These are phyloP conservation scores for Chlorociboria aeruginascens DNA, from an alignment of 495 filamentous ascomycete genomes.

Conservation along the genomic window DNA sequence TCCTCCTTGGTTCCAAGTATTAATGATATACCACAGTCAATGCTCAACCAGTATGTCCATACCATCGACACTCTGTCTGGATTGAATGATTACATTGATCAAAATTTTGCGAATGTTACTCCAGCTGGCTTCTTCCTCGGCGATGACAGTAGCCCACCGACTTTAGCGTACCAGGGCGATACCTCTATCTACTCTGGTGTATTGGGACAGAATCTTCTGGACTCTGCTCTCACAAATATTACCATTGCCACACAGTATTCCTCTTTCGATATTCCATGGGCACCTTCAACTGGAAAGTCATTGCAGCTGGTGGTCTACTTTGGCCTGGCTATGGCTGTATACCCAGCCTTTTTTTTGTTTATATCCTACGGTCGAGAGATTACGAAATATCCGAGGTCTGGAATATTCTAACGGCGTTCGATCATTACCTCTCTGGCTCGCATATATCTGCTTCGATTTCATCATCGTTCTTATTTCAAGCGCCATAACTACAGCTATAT, in stretches of 20 bases:
- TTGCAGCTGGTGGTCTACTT: slow-evolving; percentile 72
- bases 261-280: slow-evolving; percentile 57
- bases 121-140: slow-evolving; percentile 65
- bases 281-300: slow-evolving; percentile 51
- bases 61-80: slow-evolving; percentile 49
- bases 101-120: slow-evolving; percentile 51
- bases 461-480: slow-evolving; percentile 47
- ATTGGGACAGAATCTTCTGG: slow-evolving; percentile 59
- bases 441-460: slow-evolving; percentile 72
- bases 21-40: slow-evolving; percentile 12
- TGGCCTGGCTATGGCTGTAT: slow-evolving; percentile 60
- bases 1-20: slow-evolving; percentile 24
- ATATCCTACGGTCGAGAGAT: slow-evolving; percentile 71
- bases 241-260: slow-evolving; percentile 55
- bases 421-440: slow-evolving; percentile 60
- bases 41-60: slow-evolving; percentile 21
- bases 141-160: slow-evolving; percentile 37
- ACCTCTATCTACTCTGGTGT: slow-evolving; percentile 40
- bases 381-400: slow-evolving; percentile 64
- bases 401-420: slow-evolving; percentile 81
- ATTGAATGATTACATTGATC: slow-evolving; percentile 51
- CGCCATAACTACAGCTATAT: slow-evolving; percentile 48
- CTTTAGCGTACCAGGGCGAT: slow-evolving; percentile 48
- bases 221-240: slow-evolving; percentile 51
- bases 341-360: slow-evolving; percentile 76